Conservation (phyloP, 2,329 filamentous ascomycete species). For the Colletotrichum sp. region DNA sequence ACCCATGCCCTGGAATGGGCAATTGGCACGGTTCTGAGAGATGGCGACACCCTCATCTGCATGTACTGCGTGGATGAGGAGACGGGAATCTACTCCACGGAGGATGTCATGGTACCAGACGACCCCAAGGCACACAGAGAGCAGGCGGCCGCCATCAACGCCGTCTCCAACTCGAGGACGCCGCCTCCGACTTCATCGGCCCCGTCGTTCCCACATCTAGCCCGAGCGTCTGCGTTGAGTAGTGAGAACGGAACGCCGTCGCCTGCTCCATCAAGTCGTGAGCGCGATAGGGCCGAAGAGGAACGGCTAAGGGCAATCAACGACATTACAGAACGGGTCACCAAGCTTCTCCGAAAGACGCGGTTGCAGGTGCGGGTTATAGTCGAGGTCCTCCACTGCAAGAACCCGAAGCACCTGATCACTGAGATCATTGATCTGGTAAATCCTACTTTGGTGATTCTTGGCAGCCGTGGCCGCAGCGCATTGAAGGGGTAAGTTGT, state of each 20-base stretch:
- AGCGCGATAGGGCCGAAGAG: conserved; percentile 69
- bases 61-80: conserved; percentile 96
- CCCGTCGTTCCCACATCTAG: conserved; percentile 33
- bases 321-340: conserved; percentile 81
- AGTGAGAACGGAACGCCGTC: conserved; percentile 41
- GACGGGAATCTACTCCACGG: conserved; percentile 56
- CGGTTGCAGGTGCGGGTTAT: conserved; percentile 90
- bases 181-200: conserved; percentile 29
- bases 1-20: conserved; percentile 97
- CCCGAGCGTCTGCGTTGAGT: conserved; percentile 39
- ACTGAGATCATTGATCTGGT: conserved; percentile 96
- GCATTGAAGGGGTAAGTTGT: conserved; percentile 84
- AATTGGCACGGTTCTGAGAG: conserved; percentile 90
- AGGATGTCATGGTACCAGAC: conserved; percentile 67
- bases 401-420: conserved; percentile 94
- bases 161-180: conserved; percentile 54
- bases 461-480: conserved; percentile 89
- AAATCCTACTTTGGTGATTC: conserved; percentile 88
- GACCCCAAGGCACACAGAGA: conserved; percentile 79
- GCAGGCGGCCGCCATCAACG: conserved; percentile 73
- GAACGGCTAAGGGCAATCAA: conserved; percentile 84
- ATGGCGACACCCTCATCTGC: conserved; percentile 91
- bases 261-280: conserved; percentile 52
- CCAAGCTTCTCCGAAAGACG: conserved; percentile 89
- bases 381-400: conserved; percentile 97